Conservation (phyloP, 495 filamentous ascomycete genomes). For the Melanomma pulvis-pyrius region DNA sequence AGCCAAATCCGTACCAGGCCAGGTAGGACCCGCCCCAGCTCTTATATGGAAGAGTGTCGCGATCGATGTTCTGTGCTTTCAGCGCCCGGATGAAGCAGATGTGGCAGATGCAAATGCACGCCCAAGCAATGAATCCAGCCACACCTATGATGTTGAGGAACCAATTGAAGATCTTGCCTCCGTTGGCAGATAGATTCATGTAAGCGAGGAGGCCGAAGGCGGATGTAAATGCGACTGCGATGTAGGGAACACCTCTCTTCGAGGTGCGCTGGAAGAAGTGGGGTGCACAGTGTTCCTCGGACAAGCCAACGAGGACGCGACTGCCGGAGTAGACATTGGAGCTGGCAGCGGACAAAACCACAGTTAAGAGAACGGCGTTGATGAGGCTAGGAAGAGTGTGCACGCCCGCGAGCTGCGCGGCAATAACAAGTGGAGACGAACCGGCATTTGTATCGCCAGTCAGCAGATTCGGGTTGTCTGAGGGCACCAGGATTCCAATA, state of each 20-base stretch:
- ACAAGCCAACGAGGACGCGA: conserved; percentile 66
- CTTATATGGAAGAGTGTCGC: conserved; percentile 61
- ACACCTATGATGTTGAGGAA: conserved; percentile 65
- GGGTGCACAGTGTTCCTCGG: conserved; percentile 64
- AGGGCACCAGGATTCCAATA: conserved; percentile 40
- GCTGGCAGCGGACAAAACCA: conserved; percentile 49
- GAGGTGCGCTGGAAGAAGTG: conserved; percentile 41
- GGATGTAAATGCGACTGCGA: conserved; percentile 47
- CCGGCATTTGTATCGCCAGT: conserved; percentile 33
- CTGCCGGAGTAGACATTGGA: conserved; percentile 64
- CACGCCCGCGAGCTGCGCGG: conserved; percentile 37
- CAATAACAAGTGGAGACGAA: conserved; percentile 37
- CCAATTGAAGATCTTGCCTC: conserved; percentile 61
- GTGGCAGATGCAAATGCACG: conserved; percentile 61
- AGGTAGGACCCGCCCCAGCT: conserved; percentile 52
- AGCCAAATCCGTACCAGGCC: conserved; percentile 62
- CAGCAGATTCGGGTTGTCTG: conserved; percentile 38
- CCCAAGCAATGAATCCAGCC: conserved; percentile 70
- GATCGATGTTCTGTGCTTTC: conserved; percentile 58
- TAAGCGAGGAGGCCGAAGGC: conserved; percentile 40
- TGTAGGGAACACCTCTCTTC: conserved; percentile 49
- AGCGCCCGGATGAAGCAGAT: conserved; percentile 64
- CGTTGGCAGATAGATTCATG: conserved; percentile 54
- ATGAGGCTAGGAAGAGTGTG: conserved; percentile 33
- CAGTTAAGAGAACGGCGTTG: conserved; percentile 35